A percentile compares a stretch with the other conserved stretches of the same genome.
These are phyloP conservation scores for Bipolaris cookei DNA, from an alignment of 2,329 filamentous ascomycete genomes.

Conservation along the genomic window DNA sequence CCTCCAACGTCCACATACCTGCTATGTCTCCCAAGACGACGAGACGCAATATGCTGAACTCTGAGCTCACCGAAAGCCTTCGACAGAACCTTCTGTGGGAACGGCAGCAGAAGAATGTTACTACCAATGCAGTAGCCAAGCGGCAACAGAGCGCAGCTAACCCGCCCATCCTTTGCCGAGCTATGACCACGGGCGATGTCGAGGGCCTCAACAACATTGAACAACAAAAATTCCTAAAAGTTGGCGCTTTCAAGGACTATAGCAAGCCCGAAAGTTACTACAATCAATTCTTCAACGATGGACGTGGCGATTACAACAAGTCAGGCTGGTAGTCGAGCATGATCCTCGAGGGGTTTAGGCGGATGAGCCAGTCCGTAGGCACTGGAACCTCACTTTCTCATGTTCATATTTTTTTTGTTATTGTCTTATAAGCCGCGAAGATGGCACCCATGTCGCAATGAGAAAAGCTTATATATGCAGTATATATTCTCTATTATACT, in stretches of 20 bases:
- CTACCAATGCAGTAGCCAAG: conserved; percentile 86
- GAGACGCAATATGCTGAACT: conserved; percentile 82
- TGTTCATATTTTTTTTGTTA: too few species aligned
- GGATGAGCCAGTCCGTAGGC: too few species aligned
- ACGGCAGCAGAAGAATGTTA: conserved; percentile 89
- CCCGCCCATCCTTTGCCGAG: conserved; percentile 41
- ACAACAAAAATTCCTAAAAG: conserved; percentile 52
- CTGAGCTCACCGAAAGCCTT: conserved; percentile 87
- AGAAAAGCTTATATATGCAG: too few species aligned
- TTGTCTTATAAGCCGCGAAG: too few species aligned
- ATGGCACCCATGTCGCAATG: too few species aligned
- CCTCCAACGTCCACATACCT: conserved; percentile 71
- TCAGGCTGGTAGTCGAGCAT: conserved; percentile 73
- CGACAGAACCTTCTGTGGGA: conserved; percentile 93
- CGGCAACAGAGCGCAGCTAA: conserved; percentile 72
- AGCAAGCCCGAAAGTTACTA: conserved; percentile 74
- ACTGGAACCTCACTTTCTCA: too few species aligned
- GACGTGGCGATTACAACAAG: conserved; percentile 78
- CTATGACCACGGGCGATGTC: conserved; percentile 74
- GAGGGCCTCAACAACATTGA: conserved; percentile 80
- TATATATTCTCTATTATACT: conserved; percentile 8
- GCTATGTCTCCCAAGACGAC: conserved; percentile 91
- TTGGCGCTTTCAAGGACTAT: conserved; percentile 64
- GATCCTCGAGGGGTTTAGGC: neutral
- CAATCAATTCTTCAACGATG: conserved; percentile 74